Base-by-base conservation (phyloP, 768 basidiomycete genomes). In the Cyathus striatus region DNA sequence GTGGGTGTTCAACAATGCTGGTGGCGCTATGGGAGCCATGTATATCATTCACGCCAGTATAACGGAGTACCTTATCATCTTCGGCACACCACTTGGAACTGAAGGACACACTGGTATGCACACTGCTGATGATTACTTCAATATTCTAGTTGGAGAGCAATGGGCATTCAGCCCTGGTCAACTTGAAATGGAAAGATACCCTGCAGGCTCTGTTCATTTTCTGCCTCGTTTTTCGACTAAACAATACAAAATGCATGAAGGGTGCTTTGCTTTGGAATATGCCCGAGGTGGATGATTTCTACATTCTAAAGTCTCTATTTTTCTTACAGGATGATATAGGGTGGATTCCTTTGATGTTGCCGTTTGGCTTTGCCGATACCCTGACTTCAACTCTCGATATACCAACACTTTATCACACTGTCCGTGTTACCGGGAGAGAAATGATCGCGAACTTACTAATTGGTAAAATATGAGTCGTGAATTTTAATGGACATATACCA, bases 21-120 rank as follows among this genome's bases (percentile, higher is more conserved):
- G 94, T 9, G 96, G 96, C 46, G 93, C 93, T 1, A 97, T 95
- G 94, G 93, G 93, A 33, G 85, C 85, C 24, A 97, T 99, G 95
- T 96, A 93, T 62, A 76, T 98, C 65, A 90, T 98, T 50, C 96
- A 98, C 56, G 91, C 95, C 14, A 86, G 82, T 65, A 84, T 99
- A 54, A 97, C 95, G 7, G 96, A 99, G 69, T 99, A 95, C 68
- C 78, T 91, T 52, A 92, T 92, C 60, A 85, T 97, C 52, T 96
- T 96, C 50, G 94, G 96, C 3, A 95, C 94, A 1, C 92, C 96
- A 0, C 73, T 97, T 7, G 96, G 96, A 7, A 98, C 95, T 2
- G 96, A 99, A 66, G 96, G 96, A 2, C 96, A 98, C 59, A 78
- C 83, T 12, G 96, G 96, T 6, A 52, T 95, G 43, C 95, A 97